phyloP scores from a whole-genome alignment of 495 filamentous ascomycete genomes.

The Penicillium cinerascens region DNA sequence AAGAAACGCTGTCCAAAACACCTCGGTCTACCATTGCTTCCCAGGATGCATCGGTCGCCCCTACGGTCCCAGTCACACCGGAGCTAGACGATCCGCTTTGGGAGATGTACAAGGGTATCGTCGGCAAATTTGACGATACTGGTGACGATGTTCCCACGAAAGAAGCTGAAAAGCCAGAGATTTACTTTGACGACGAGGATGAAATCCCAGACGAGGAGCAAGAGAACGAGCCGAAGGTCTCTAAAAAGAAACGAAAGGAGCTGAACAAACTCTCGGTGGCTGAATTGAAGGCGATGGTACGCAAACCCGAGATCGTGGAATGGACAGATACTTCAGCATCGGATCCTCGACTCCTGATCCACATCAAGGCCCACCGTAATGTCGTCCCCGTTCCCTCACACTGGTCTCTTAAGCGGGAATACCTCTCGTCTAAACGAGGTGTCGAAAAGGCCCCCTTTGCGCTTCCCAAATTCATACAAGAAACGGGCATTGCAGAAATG shows the following conservation, averaged over 20 bases:
- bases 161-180: conserved; percentile 78
- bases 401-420: conserved; percentile 95
- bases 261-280: conserved; percentile 89
- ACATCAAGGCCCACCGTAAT: conserved; percentile 93
- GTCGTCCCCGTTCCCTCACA: conserved; percentile 91
- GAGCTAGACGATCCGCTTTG: conserved; percentile 73
- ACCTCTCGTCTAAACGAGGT: conserved; percentile 91
- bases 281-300: conserved; percentile 87
- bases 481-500: conserved; percentile 97
- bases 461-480: conserved; percentile 94
- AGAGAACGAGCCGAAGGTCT: conserved; percentile 63
- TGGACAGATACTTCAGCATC: conserved; percentile 95
- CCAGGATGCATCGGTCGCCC: conserved; percentile 30
- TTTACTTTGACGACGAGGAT: conserved; percentile 82
- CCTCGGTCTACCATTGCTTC: conserved; percentile 7
- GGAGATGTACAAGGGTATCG: conserved; percentile 75
- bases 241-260: conserved; percentile 90
- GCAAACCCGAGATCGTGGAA: conserved; percentile 90
- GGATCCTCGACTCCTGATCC: conserved; percentile 84
- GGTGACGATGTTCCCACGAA: conserved; percentile 57
- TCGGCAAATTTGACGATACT: conserved; percentile 66
- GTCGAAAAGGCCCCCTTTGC: conserved; percentile 93
- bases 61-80: conserved; percentile 34
- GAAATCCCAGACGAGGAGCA: conserved; percentile 85
- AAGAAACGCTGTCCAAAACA: not conserved